These are phyloP conservation scores for Nitzschia sp. DNA, from an alignment of 108 stramenopile species.

Conservation along the genomic window DNA sequence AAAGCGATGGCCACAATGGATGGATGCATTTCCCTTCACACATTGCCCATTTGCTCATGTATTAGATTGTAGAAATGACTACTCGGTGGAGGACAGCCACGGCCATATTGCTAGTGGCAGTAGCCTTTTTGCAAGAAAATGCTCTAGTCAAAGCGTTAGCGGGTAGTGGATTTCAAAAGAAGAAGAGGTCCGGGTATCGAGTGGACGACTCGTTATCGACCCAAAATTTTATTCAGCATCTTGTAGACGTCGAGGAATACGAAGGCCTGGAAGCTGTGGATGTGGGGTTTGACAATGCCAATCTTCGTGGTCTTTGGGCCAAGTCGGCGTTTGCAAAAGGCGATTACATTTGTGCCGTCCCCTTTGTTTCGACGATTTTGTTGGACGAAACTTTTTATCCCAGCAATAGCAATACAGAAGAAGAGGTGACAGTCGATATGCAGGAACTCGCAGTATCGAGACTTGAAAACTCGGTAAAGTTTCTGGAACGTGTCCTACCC, in stretches of 20 bases:
- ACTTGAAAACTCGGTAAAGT: conserved; percentile 10
- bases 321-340: conserved; percentile 10
- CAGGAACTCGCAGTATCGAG: background rate
- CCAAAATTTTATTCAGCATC: background rate
- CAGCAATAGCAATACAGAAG: background rate
- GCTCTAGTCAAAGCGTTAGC: no score
- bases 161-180: conserved; percentile 5
- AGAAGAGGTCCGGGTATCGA: background rate
- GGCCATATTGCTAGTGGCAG: no score
- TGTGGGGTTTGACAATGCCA: conserved; percentile 4
- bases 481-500: conserved; percentile 7
- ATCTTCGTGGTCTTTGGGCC: conserved; percentile 32
- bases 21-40: no score
- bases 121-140: no score
- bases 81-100: no score
- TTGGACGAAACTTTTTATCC: conserved; percentile 23
- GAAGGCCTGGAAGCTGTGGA: conserved; percentile 31
- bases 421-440: background rate
- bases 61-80: no score
- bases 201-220: background rate
- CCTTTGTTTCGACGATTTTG: conserved; percentile 29
- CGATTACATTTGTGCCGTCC: conserved; percentile 37
- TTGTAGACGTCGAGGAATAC: conserved; percentile 27
- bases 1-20: no score
- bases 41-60: no score